Conservation (phyloP, 2,329 filamentous ascomycete genomes). For the Fusarium sp. region DNA sequence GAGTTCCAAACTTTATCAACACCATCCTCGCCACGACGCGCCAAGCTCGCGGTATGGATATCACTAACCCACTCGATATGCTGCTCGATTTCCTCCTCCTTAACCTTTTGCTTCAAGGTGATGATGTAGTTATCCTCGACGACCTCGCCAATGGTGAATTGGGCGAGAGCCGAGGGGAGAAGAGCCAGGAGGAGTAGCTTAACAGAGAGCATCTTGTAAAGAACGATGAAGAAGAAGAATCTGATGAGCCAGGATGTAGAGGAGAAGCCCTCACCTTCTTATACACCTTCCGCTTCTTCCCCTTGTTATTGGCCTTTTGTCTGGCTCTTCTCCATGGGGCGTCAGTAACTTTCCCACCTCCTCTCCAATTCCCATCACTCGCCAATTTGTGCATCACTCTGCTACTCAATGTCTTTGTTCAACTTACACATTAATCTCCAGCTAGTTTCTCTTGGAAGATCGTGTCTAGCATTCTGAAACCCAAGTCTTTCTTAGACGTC, state of each 20-base stretch:
- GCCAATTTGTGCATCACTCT: constrained; percentile 13
- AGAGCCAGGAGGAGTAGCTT: constrained; percentile 32
- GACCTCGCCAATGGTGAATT: constrained; percentile 31
- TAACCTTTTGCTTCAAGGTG: constrained; percentile 55
- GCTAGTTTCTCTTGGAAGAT: background rate
- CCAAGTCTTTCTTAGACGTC: background rate
- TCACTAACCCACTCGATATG: constrained; percentile 50
- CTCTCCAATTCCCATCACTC: background rate
- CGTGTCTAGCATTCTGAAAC: constrained; percentile 24
- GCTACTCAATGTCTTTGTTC: constrained; percentile 32
- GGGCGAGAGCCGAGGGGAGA: constrained; percentile 30
- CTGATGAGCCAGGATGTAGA: background rate
- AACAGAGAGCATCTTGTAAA: constrained; percentile 33
- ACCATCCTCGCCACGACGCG: constrained; percentile 50
- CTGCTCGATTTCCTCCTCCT: constrained; percentile 46
- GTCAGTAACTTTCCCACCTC: background rate
- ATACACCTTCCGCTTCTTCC: background rate
- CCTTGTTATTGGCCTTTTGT: background rate
- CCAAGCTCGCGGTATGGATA: constrained; percentile 48
- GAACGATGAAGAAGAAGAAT: background rate
- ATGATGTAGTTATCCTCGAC: constrained; percentile 58
- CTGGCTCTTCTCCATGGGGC: background rate
- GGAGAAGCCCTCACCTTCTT: background rate
- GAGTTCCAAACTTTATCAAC: constrained; percentile 49
- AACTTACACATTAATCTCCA: constrained; percentile 29